phyloP scores from a whole-genome alignment of 1,139 yeast genomes.

The Scheffersomyces quercinus region DNA sequence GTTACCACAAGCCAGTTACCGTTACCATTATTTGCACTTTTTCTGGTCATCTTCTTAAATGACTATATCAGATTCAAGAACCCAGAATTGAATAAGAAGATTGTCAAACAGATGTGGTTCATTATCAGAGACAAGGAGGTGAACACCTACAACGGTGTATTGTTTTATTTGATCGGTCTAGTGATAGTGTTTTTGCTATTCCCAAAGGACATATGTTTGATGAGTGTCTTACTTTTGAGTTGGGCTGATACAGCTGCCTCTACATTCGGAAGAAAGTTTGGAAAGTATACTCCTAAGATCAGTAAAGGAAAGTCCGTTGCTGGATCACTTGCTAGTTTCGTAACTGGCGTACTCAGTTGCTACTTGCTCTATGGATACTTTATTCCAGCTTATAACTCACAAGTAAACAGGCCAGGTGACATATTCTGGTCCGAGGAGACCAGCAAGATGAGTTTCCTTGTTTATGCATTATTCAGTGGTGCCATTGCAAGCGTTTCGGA shows the following conservation, averaged over 20 bases:
- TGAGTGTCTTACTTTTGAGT: slow-evolving; percentile 77
- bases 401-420: slow-evolving; percentile 54
- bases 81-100: slow-evolving; percentile 59
- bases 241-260: slow-evolving; percentile 99
- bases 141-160: slow-evolving; percentile 71
- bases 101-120: slow-evolving; percentile 70
- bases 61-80: slow-evolving; percentile 70
- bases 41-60: slow-evolving; percentile 56
- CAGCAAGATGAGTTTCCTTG: slow-evolving; percentile 53
- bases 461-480: slow-evolving; percentile 67
- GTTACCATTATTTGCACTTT: slow-evolving; percentile 55
- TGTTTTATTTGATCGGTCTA: slow-evolving; percentile 82
- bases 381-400: slow-evolving; percentile 53
- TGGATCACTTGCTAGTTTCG: slow-evolving; percentile 83
- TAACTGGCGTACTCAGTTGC: slow-evolving; percentile 67
- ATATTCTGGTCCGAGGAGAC: slow-evolving; percentile 64
- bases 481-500: slow-evolving; percentile 84
- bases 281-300: slow-evolving; percentile 79
- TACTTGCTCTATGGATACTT: slow-evolving; percentile 70
- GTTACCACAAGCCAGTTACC: slow-evolving; percentile 56
- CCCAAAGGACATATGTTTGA: slow-evolving; percentile 78
- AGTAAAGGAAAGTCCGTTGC: slow-evolving; percentile 78
- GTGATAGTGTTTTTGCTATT: slow-evolving; percentile 65
- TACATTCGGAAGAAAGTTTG: slow-evolving; percentile 82
- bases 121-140: slow-evolving; percentile 83